These are phyloP conservation scores for Stemphylium vesicarium DNA, from an alignment of 2,329 filamentous ascomycete genomes.

Conservation along the genomic window DNA sequence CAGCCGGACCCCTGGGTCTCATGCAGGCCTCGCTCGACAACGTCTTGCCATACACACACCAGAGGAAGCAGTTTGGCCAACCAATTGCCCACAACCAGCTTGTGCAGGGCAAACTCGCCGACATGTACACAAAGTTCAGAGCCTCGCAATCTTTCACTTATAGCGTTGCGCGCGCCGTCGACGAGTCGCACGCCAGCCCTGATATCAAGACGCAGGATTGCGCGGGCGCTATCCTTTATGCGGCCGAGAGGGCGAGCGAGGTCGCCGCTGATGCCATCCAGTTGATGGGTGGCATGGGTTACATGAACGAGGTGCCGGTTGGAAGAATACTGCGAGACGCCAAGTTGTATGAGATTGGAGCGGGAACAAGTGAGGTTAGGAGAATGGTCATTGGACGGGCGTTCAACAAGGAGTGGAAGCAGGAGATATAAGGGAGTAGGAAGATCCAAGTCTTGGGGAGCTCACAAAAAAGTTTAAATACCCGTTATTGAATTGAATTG, in stretches of 20 bases:
- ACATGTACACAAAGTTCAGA: slow-evolving; percentile 96
- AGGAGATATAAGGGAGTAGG: slow-evolving; percentile 20
- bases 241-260: slow-evolving; percentile 88
- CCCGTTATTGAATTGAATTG: neutral
- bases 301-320: slow-evolving; percentile 92
- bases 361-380: slow-evolving; percentile 91
- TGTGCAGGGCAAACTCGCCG: slow-evolving; percentile 88
- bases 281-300: slow-evolving; percentile 92
- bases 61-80: slow-evolving; percentile 83
- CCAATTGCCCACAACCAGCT: slow-evolving; percentile 94
- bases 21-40: slow-evolving; percentile 93
- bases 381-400: slow-evolving; percentile 92
- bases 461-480: slow-evolving; percentile 5
- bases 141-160: slow-evolving; percentile 89
- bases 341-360: slow-evolving; percentile 93
- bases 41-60: slow-evolving; percentile 85
- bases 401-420: slow-evolving; percentile 81
- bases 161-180: slow-evolving; percentile 76
- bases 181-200: slow-evolving; percentile 59
- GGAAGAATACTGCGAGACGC: slow-evolving; percentile 81
- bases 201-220: slow-evolving; percentile 85
- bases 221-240: slow-evolving; percentile 91
- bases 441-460: neutral
- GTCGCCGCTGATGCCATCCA: slow-evolving; percentile 88
- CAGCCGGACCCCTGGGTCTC: slow-evolving; percentile 86